Evolutionary conservation across 257 asterid genomes (phyloP), one percentile per base, ranked within the genome.

Genomic region (Solanum medicagineum): DNA sequence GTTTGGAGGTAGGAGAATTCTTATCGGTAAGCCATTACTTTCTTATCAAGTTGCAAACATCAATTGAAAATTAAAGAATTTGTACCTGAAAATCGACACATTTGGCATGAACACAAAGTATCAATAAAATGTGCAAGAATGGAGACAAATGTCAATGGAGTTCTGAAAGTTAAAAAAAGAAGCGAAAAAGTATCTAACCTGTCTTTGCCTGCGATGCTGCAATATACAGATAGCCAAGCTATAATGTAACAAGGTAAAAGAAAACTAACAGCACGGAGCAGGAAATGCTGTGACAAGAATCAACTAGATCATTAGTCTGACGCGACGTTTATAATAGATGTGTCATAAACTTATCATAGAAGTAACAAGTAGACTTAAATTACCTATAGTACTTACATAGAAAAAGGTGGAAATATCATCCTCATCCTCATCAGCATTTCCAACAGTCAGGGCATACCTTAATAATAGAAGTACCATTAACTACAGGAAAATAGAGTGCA

Each of bases 171-270:
- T 22, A 24, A 17, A 51, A 24, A 16, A 51, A 20, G 20, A 80
- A 84, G 81, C 20, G 65, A n/a, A 82, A 44, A 51, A 73, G 44
- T 29, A 19, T 36, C 86, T 63, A 81, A 91, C 93, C 91, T 91
- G 91, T 88, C 93, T 89, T 83, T 91, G 92, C 63, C 93, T 88
- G 10, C 93, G 89, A 55, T 86, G 91, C 86, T 89, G 92, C 85
- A 91, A 66, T 40, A 91, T 80, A 82, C 93, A 87, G 85, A 91
- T 83, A 19, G 89, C 92, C 93, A 91, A 80, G 92, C 92, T 89
- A 91, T 87, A 45, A 89, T 86, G 75, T 89, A 91, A 85, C 90
- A 89, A 5, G 93, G 93, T 73, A 91, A 88, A 71, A 91, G 90
- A 68, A 91, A 88, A 85, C 90, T 88, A 57, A 87, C 90, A 82